Base-by-base conservation (phyloP, 768 basidiomycete genomes). In the Austroboletus festivus region DNA sequence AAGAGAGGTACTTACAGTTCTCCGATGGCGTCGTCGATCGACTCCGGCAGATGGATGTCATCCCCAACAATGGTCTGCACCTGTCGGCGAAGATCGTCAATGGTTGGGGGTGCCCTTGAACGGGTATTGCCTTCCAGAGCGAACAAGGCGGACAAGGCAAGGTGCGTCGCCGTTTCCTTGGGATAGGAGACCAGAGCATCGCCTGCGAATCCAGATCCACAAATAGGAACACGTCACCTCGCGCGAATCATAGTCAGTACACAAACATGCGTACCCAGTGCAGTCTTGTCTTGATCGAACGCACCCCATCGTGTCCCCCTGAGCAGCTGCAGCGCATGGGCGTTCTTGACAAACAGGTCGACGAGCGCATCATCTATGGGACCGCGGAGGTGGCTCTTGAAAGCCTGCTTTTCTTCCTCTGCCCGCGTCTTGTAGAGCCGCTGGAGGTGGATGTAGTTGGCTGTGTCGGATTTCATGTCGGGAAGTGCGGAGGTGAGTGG, bases 391-490 rank as follows among this genome's bases (percentile, higher is more conserved):
- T 77, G 75, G 35, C 71, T 71, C 64, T 76, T 77, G 62, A 89
- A 78, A 0, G 70, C 56, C 19, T 61, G 62, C 60, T 81, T 85
- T 62, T 93, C 90, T 43, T 79, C 77, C 30, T 81, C 80, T 3
- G 93, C 86, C 44, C 83, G 81, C 6, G 74, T 62, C 59, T 89
- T 90, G 73, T 94, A 99, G 49, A 98, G 63, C 35, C 76, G 83
- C 63, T 97, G 94, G 12, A 99, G 76, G 16, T 81, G 76, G 41
- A 96, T 84, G 63, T 97, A 98, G 46, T 78, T 77, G 19, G 72
- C 62, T 5, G 96, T 96, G 61, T 86, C 86, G 16, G 93, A 84
- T 63, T 94, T 94, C 91, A 99, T 97, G 69, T 99, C 95, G 0
- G 95, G 95, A 10, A 98, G 76, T 0, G 89, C 80, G 39, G 88